Evolutionary conservation across 352 stramenopile species (phyloP).

Genomic region (Thraustotheca clavata): DNA sequence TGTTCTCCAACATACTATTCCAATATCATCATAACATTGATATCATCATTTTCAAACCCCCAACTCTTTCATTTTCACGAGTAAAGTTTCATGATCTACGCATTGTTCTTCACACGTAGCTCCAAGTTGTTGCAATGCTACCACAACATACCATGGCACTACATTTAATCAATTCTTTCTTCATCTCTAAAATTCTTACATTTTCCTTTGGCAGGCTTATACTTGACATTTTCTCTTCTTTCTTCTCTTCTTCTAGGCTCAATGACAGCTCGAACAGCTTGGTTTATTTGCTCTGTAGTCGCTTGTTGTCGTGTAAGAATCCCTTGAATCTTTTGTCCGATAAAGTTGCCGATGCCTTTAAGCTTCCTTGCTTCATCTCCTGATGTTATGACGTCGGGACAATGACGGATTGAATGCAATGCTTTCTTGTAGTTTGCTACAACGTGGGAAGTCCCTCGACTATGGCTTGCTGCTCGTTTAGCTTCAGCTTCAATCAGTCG

Average conservation of each 20-base stretch:
- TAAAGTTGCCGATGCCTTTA: slow-evolving; percentile 73
- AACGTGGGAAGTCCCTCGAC: neutral
- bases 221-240: slow-evolving; percentile 20
- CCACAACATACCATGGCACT: slow-evolving; percentile 76
- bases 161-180: neutral
- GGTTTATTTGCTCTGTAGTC: neutral
- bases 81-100: slow-evolving; percentile 32
- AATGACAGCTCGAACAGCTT: too few relatives aligned
- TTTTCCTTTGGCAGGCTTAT: slow-evolving; percentile 49
- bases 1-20: slow-evolving; percentile 48
- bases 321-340: slow-evolving; percentile 75
- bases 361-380: slow-evolving; percentile 55
- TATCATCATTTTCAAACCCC: slow-evolving; percentile 31
- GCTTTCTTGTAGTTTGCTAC: slow-evolving; percentile 52
- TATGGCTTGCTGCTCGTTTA: slow-evolving; percentile 6
- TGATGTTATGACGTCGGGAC: slow-evolving; percentile 34
- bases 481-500: slow-evolving; percentile 38
- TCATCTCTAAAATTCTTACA: slow-evolving; percentile 27
- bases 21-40: neutral
- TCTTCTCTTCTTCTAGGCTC: slow-evolving; percentile 27
- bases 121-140: slow-evolving; percentile 33
- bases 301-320: slow-evolving; percentile 34
- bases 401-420: slow-evolving; percentile 56
- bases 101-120: slow-evolving; percentile 32
- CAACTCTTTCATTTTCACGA: slow-evolving; percentile 38